phyloP scores from a whole-genome alignment of 2,329 filamentous ascomycete genomes.

The Apiospora arundinis region DNA sequence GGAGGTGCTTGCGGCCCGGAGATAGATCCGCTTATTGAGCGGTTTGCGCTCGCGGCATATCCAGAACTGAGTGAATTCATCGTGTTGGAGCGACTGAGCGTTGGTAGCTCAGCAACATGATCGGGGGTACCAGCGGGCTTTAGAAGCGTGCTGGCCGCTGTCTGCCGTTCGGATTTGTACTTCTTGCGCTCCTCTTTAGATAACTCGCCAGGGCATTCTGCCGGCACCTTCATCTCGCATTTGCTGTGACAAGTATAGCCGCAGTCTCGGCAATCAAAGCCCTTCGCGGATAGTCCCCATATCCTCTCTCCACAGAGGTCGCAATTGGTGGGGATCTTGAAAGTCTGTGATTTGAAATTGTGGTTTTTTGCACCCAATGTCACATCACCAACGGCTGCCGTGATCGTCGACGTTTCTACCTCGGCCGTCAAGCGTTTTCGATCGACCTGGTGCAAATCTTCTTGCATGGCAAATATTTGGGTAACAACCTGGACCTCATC shows the following conservation, averaged over 20 bases:
- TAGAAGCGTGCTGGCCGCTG: conserved; percentile 69
- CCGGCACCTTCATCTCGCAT: conserved; percentile 98
- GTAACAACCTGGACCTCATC: conserved; percentile 87
- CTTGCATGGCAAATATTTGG: conserved; percentile 83
- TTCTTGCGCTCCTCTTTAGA: conserved; percentile 96
- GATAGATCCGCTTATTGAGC: conserved; percentile 71
- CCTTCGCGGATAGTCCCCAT: conserved; percentile 96
- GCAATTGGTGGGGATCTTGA: conserved; percentile 99
- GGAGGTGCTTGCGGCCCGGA: conserved; percentile 51
- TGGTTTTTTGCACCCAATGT: conserved; percentile 93
- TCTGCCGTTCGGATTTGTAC: conserved; percentile 84
- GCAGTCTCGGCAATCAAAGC: conserved; percentile 94
- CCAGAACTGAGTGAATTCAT: conserved; percentile 91
- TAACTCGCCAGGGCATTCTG: conserved; percentile 92
- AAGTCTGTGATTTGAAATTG: conserved; percentile 98
- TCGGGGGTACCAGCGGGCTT: conserved; percentile 55
- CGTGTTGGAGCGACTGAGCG: conserved; percentile 80
- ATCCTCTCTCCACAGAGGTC: conserved; percentile 96
- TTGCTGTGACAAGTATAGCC: conserved; percentile 99
- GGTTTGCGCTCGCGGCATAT: conserved; percentile 79
- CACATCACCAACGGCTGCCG: conserved; percentile 88
- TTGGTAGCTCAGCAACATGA: conserved; percentile 67
- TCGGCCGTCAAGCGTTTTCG: conserved; percentile 86
- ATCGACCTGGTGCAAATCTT: conserved; percentile 83
- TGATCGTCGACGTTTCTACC: conserved; percentile 92